These are phyloP conservation scores for Aspergillus viridinutans DNA, from an alignment of 2,329 filamentous ascomycete genomes.

Conservation along the genomic window DNA sequence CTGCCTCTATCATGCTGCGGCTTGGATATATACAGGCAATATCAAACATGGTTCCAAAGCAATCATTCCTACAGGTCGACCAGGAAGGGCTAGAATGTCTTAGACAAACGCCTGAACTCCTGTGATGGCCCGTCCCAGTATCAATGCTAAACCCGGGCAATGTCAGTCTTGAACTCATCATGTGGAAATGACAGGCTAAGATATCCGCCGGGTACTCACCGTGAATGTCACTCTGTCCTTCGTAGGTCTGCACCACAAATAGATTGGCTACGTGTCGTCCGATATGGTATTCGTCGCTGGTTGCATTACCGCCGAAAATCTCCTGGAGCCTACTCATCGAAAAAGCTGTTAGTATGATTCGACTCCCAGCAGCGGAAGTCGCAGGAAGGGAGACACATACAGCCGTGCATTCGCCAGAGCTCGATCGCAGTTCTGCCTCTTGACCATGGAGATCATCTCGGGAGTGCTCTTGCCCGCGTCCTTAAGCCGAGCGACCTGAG, in stretches of 20 bases:
- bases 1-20: not conserved
- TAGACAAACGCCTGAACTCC: conserved; percentile 76
- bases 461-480: conserved; percentile 82
- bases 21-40: not conserved
- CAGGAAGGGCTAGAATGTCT: conserved; percentile 8
- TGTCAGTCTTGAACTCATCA: conserved; percentile 1
- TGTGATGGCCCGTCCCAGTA: conserved; percentile 64
- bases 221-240: conserved; percentile 97
- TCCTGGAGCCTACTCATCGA: conserved; percentile 65
- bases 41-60: not conserved
- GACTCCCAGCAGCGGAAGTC: not conserved
- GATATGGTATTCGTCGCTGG: conserved; percentile 94
- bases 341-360: conserved; percentile 9
- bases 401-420: conserved; percentile 74
- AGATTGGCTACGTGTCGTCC: conserved; percentile 92
- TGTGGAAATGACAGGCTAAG: not conserved
- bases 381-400: conserved; percentile 36
- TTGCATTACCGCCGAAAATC: conserved; percentile 96
- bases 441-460: conserved; percentile 97
- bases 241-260: conserved; percentile 96
- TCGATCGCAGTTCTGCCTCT: conserved; percentile 93
- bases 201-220: conserved; percentile 53
- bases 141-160: conserved; percentile 51
- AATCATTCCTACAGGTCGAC: not conserved
- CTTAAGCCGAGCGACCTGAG: conserved; percentile 89